Base-by-base conservation (phyloP, 306 rosid genomes). In the Pterocarpus santalinus region DNA sequence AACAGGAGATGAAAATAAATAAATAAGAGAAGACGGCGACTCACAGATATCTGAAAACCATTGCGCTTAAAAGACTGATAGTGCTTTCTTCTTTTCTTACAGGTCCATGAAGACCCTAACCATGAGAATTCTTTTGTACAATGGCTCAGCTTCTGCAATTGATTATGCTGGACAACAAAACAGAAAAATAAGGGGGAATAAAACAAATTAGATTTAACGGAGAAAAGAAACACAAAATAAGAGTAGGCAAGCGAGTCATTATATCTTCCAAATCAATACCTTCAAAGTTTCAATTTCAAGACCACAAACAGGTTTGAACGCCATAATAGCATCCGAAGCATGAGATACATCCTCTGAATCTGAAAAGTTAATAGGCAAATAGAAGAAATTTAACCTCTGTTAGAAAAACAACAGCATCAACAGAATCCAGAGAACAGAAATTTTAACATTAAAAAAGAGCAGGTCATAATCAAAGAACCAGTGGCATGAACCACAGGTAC, bases 11-110 rank as follows among this genome's bases (percentile, higher is more conserved):
- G 5, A 74, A 51, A 22, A 41, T n/a, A 72, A 70, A 47, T 2
- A 30, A 6, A 32, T 15, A 0, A 5, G 4, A 64, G 41, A 81
- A 12, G 47, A 52, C 6, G 69, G 67, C 3, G 34, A 80, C 97
- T 85, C 65, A 92, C 98, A 6, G 92, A 92, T 77, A 94, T 90
- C 83, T 86, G 84, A 83, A 91, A 86, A 47, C 91, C 86, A 3
- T 92, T 91, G 33, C 92, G 85, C 84, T 76, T 57, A 70, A 90
- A 92, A 5, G 92, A 84, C 64, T 85, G 81, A 55, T 90, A 92
- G 80, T 92, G 98, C 73, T 82, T 84, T 57, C 94, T 87, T 77
- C 84, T 90, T 60, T 89, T 91, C 83, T 82, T 85, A 71, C 97
- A 88, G 0, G 81, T 86, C 92, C 86, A 89, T 1, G 92, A 86